Evolutionary conservation across 1,284 basidiomycete species (phyloP).

Genomic region (Pseudomicrostroma phylloplanum): DNA sequence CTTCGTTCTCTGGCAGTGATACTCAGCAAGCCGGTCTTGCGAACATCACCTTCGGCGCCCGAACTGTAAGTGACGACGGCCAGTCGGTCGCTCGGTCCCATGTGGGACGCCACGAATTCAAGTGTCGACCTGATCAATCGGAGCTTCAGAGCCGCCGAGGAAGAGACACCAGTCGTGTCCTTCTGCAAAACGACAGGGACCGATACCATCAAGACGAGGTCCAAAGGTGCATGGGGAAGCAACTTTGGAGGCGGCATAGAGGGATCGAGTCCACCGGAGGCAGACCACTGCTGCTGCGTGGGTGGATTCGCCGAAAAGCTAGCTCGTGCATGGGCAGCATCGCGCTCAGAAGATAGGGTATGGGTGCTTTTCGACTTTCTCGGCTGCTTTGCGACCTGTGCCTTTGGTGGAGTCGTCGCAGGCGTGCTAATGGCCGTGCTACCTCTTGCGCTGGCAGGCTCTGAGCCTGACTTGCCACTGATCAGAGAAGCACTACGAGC

Average conservation of each 20-base stretch:
- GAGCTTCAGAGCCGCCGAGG: slow-evolving; percentile 60
- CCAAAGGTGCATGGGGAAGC: slow-evolving; percentile 75
- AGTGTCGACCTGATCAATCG: slow-evolving; percentile 40
- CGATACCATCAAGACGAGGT: slow-evolving; percentile 84
- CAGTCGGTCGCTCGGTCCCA: slow-evolving; percentile 40
- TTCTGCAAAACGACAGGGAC: slow-evolving; percentile 57
- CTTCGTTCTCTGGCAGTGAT: slow-evolving; percentile 23
- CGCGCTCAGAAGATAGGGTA: too few relatives aligned
- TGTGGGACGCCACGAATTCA: slow-evolving; percentile 36
- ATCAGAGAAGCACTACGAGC: slow-evolving; percentile 21
- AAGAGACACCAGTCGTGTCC: slow-evolving; percentile 56
- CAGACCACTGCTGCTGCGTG: slow-evolving; percentile 36
- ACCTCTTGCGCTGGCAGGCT: too few relatives aligned
- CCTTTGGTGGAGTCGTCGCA: background rate
- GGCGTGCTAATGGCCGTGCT: background rate
- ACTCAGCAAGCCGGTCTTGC: slow-evolving; percentile 35
- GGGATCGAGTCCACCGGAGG: slow-evolving; percentile 41
- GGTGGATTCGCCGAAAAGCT: background rate
- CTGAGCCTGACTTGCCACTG: slow-evolving; percentile 29
- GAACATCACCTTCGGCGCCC: slow-evolving; percentile 35
- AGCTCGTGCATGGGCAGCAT: too few relatives aligned
- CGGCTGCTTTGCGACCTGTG: too few relatives aligned
- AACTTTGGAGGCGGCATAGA: slow-evolving; percentile 34
- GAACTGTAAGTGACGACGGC: slow-evolving; percentile 36
- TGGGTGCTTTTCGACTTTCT: too few relatives aligned